These are phyloP conservation scores for Sporothrix dimorphospora DNA, from an alignment of 2,329 filamentous ascomycete species.

Conservation along the genomic window DNA sequence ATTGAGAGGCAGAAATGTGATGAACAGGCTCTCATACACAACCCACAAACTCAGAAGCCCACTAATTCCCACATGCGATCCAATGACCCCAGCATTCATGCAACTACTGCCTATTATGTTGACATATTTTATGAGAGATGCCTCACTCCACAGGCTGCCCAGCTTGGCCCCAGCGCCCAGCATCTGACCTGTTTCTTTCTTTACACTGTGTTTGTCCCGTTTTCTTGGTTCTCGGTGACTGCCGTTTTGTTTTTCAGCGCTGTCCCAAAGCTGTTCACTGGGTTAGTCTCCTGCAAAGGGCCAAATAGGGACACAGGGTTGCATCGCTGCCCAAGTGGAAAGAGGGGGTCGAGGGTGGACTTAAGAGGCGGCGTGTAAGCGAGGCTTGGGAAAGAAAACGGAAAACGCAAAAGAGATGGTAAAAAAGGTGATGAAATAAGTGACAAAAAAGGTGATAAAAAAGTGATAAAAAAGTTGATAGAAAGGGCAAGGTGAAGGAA, in stretches of 20 bases:
- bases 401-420: neutral
- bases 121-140: neutral
- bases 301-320: conserved; percentile 25
- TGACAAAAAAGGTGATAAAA: neutral
- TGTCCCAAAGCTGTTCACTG: neutral
- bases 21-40: conserved; percentile 5
- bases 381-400: neutral
- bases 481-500: too few relatives aligned
- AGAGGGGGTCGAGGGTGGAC: neutral
- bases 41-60: neutral
- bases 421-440: neutral
- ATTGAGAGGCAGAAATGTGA: neutral
- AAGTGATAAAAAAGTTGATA: neutral
- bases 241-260: neutral
- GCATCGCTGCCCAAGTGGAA: conserved; percentile 11
- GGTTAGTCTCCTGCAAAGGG: conserved; percentile 23
- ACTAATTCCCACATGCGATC: neutral
- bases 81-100: neutral
- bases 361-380: neutral
- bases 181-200: neutral
- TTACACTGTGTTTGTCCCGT: neutral
- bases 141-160: neutral
- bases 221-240: neutral
- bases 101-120: conserved; percentile 1
- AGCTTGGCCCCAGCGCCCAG: neutral